Percentiles rank a stretch among this genome's conserved stretches.
Evolutionary conservation across 495 filamentous ascomycete species (phyloP).

Genomic region (Penicillium nucicola): DNA sequence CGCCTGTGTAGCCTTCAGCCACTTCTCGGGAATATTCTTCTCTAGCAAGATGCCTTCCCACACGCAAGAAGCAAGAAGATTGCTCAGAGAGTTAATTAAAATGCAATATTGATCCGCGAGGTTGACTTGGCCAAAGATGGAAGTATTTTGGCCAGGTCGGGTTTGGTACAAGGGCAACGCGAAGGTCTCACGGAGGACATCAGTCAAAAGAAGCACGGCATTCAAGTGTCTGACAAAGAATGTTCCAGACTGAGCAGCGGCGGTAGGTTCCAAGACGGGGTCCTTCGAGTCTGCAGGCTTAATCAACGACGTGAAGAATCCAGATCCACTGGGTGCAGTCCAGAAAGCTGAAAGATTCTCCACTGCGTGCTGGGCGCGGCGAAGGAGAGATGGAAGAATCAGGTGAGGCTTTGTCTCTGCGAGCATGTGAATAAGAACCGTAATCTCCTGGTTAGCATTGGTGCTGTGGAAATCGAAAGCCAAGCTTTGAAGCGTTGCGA

Average conservation of each 20-base stretch:
- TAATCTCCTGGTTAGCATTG: slow-evolving; percentile 60
- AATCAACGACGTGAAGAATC: slow-evolving; percentile 67
- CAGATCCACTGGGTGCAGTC: slow-evolving; percentile 41
- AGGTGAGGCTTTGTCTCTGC: slow-evolving; percentile 81
- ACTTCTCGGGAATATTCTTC: slow-evolving; percentile 61
- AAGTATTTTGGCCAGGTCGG: slow-evolving; percentile 48
- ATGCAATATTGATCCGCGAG: slow-evolving; percentile 73
- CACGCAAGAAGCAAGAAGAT: slow-evolving; percentile 71
- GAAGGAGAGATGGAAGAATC: slow-evolving; percentile 74
- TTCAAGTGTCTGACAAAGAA: slow-evolving; percentile 72
- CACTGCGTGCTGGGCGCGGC: slow-evolving; percentile 65
- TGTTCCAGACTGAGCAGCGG: slow-evolving; percentile 58
- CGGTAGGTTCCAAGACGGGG: slow-evolving; percentile 11
- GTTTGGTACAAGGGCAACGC: slow-evolving; percentile 60
- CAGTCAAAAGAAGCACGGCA: slow-evolving; percentile 67
- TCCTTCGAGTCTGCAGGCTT: slow-evolving; percentile 26
- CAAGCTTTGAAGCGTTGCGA: slow-evolving; percentile 75
- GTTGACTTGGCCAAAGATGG: slow-evolving; percentile 67
- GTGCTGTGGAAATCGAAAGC: slow-evolving; percentile 70
- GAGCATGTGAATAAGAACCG: slow-evolving; percentile 71
- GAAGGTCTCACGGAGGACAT: slow-evolving; percentile 70
- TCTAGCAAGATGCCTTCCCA: slow-evolving; percentile 79
- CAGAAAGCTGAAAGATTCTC: slow-evolving; percentile 66
- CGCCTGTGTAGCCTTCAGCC: slow-evolving; percentile 60
- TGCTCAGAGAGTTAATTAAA: slow-evolving; percentile 68